phyloP scores from a whole-genome alignment of 1,284 basidiomycete genomes.

The Marasmius sp. region DNA sequence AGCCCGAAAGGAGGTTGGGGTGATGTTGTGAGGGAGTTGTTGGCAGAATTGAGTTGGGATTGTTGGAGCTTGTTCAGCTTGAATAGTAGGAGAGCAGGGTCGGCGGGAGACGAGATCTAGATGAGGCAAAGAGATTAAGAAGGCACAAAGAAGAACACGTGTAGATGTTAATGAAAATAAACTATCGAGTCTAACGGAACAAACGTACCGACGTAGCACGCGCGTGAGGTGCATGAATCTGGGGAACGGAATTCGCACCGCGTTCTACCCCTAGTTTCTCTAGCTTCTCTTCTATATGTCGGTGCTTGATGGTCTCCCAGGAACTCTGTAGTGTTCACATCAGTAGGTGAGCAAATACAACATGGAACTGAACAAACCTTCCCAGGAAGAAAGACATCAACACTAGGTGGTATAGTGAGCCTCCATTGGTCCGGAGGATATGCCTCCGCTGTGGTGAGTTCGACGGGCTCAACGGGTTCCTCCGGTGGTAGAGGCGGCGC shows the following conservation, averaged over 20 bases:
- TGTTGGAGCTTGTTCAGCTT: conserved; percentile 81
- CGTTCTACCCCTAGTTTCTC: conserved; percentile 75
- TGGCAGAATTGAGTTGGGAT: conserved; percentile 53
- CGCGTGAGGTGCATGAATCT: conserved; percentile 70
- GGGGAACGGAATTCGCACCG: conserved; percentile 51
- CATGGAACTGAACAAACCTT: conserved; percentile 48
- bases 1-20: conserved; percentile 52
- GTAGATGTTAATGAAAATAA: conserved; percentile 18
- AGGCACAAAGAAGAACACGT: conserved; percentile 25
- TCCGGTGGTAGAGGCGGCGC: conserved; percentile 40
- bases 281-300: conserved; percentile 75
- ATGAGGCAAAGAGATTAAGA: conserved; percentile 16
- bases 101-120: conserved; percentile 83
- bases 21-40: conserved; percentile 58
- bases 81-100: conserved; percentile 74
- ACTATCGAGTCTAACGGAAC: neutral
- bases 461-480: conserved; percentile 40
- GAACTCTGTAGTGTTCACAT: conserved; percentile 43
- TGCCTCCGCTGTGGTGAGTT: conserved; percentile 49
- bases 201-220: conserved; percentile 74
- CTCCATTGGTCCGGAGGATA: conserved; percentile 66
- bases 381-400: conserved; percentile 81
- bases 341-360: conserved; percentile 2
- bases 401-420: conserved; percentile 52
- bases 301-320: conserved; percentile 71